Percentiles rank a stretch among this genome's conserved stretches.
Conservation (phyloP, 169 alveolate species). For the Babesia divergens region DNA sequence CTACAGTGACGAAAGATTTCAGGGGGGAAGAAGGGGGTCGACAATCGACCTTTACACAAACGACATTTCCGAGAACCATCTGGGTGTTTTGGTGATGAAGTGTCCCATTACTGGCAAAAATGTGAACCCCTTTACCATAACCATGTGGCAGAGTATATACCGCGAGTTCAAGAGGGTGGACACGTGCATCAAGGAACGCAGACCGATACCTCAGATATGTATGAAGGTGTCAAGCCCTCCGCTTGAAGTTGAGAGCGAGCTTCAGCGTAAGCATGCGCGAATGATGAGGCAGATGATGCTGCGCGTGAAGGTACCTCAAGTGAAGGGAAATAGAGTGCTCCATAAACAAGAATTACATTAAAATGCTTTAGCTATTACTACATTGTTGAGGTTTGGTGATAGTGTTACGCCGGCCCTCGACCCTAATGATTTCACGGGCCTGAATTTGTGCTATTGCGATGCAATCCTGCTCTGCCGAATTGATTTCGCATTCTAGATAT, state of each 20-base stretch:
- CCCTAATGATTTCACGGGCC: slow-evolving; percentile 23
- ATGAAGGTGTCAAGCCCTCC: background rate
- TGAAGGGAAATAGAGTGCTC: background rate
- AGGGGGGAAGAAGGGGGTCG: slow-evolving; percentile 43
- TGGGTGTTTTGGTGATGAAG: slow-evolving; percentile 49
- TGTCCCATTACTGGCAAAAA: slow-evolving; percentile 61
- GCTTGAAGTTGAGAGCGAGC: slow-evolving; percentile 9
- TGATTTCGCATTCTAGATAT: slow-evolving; percentile 13
- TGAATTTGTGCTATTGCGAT: slow-evolving; percentile 31
- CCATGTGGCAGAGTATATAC: slow-evolving; percentile 64
- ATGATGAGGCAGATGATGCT: background rate
- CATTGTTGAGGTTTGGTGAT: background rate
- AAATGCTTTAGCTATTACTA: background rate
- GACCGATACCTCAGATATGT: slow-evolving; percentile 27
- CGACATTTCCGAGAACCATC: slow-evolving; percentile 31
- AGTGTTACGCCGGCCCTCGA: too few relatives aligned
- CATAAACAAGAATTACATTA: background rate
- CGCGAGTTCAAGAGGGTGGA: slow-evolving; percentile 49
- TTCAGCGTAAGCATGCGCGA: slow-evolving; percentile 1
- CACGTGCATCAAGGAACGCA: slow-evolving; percentile 11
- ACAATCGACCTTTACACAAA: slow-evolving; percentile 53
- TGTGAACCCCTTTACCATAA: slow-evolving; percentile 60
- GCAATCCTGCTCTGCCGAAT: slow-evolving; percentile 60
- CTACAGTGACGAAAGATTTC: slow-evolving; percentile 31
- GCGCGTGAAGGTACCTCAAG: background rate